Evolutionary conservation across 1,284 basidiomycete species (phyloP).

Genomic region (Boletus subluridellus): DNA sequence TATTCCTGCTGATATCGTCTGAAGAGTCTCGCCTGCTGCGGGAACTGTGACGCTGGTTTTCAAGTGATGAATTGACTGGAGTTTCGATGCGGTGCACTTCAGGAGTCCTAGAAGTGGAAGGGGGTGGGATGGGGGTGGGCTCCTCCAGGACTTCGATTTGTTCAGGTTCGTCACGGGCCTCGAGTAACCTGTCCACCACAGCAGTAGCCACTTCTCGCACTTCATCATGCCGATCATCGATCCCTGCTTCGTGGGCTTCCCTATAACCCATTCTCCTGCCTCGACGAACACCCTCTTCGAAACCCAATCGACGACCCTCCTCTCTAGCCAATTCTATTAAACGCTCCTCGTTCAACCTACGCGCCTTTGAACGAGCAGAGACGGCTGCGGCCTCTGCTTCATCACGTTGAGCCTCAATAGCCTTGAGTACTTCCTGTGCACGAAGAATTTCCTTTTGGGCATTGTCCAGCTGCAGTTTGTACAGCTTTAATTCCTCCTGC

Average conservation of each 20-base stretch:
- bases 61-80: slow-evolving; percentile 19
- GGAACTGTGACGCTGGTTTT: slow-evolving; percentile 18
- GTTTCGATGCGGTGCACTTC: slow-evolving; percentile 28
- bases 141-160: slow-evolving; percentile 19
- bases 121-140: slow-evolving; percentile 22
- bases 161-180: slow-evolving; percentile 24
- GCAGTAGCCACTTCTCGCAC: slow-evolving; percentile 23
- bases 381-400: slow-evolving; percentile 49
- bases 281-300: slow-evolving; percentile 50
- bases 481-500: slow-evolving; percentile 54
- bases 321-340: slow-evolving; percentile 49
- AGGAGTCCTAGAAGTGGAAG: slow-evolving; percentile 11
- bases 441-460: slow-evolving; percentile 59
- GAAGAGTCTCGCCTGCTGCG: slow-evolving; percentile 20
- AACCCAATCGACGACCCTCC: slow-evolving; percentile 53
- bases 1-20: slow-evolving; percentile 15
- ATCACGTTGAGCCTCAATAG: slow-evolving; percentile 46
- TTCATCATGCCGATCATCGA: slow-evolving; percentile 15
- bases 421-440: slow-evolving; percentile 43
- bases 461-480: slow-evolving; percentile 60
- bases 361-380: slow-evolving; percentile 44
- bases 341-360: slow-evolving; percentile 46
- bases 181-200: slow-evolving; percentile 29
- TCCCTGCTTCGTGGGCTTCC: slow-evolving; percentile 21
- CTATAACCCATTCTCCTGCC: slow-evolving; percentile 40